Evolutionary conservation across 1,284 basidiomycete species (phyloP).

Genomic region (Abortiporus biennis): DNA sequence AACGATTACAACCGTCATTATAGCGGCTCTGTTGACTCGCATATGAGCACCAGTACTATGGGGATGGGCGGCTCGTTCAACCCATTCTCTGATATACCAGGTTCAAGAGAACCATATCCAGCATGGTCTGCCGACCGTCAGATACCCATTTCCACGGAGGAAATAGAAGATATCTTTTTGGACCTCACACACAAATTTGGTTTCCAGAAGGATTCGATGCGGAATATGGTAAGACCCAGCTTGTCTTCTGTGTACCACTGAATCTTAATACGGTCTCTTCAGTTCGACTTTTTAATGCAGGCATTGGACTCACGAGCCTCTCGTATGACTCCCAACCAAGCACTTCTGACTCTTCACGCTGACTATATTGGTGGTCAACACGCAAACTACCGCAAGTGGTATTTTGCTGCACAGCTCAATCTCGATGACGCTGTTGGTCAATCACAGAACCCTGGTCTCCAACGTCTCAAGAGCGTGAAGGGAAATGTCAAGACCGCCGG

Average conservation of each 20-base stretch:
- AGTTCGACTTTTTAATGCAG: slow-evolving; percentile 99
- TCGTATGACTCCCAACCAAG: slow-evolving; percentile 98
- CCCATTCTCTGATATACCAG: slow-evolving; percentile 40
- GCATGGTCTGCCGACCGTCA: slow-evolving; percentile 93
- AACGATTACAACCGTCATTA: slow-evolving; percentile 22
- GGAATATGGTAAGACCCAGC: slow-evolving; percentile 66
- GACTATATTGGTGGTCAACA: slow-evolving; percentile 98
- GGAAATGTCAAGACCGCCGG: slow-evolving; percentile 50
- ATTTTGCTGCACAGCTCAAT: slow-evolving; percentile 98
- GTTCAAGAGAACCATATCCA: slow-evolving; percentile 76
- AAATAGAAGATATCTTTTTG: slow-evolving; percentile 98
- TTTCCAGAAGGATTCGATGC: slow-evolving; percentile 92
- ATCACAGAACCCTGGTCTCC: slow-evolving; percentile 88
- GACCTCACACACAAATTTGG: slow-evolving; percentile 99
- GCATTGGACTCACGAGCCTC: slow-evolving; percentile 93
- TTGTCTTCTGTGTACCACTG: not conserved
- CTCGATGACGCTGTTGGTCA: slow-evolving; percentile 98
- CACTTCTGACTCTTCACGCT: slow-evolving; percentile 92
- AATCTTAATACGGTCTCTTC: slow-evolving; percentile 1
- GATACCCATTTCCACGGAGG: slow-evolving; percentile 96
- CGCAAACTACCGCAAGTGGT: slow-evolving; percentile 98
- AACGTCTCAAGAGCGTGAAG: slow-evolving; percentile 84
- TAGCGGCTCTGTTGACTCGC: slow-evolving; percentile 31
- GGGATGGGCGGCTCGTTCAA: slow-evolving; percentile 54
- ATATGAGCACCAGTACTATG: slow-evolving; percentile 29